Conservation (phyloP, 2,329 filamentous ascomycete genomes). For the Aspergillus niger region DNA sequence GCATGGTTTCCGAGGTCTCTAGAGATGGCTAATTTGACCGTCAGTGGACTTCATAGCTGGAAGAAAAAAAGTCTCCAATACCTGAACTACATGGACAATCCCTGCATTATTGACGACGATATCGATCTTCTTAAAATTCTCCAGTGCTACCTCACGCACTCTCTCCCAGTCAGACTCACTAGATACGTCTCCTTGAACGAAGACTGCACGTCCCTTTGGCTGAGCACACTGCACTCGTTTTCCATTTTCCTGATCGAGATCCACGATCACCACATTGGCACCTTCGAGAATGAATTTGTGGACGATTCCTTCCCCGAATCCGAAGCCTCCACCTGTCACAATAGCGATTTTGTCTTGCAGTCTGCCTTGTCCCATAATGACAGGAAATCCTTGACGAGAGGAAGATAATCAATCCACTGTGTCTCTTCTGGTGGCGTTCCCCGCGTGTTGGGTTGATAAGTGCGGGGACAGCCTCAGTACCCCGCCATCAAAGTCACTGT, state of each 20-base stretch:
- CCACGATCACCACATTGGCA: background rate
- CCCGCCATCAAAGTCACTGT: too few relatives aligned
- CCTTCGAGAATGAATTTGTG: background rate
- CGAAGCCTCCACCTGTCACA: background rate
- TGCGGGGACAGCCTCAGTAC: too few relatives aligned
- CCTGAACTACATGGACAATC: background rate
- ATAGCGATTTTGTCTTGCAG: background rate
- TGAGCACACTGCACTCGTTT: background rate
- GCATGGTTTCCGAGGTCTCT: background rate
- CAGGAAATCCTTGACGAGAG: fast-evolving
- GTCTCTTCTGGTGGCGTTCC: too few relatives aligned
- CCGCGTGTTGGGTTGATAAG: too few relatives aligned
- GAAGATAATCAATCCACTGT: too few relatives aligned
- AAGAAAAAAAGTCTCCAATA: background rate
- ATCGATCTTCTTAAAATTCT: background rate
- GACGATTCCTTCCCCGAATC: background rate
- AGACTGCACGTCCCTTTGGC: background rate
- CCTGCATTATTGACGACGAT: slow-evolving; percentile 1
- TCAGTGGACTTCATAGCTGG: too few relatives aligned
- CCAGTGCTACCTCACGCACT: background rate
- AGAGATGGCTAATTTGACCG: background rate
- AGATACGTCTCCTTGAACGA: background rate
- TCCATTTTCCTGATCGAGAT: background rate
- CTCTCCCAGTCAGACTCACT: background rate
- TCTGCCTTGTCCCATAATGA: background rate